Base-by-base conservation (phyloP, 2,329 filamentous ascomycete species). In the Aspergillus flavus region DNA sequence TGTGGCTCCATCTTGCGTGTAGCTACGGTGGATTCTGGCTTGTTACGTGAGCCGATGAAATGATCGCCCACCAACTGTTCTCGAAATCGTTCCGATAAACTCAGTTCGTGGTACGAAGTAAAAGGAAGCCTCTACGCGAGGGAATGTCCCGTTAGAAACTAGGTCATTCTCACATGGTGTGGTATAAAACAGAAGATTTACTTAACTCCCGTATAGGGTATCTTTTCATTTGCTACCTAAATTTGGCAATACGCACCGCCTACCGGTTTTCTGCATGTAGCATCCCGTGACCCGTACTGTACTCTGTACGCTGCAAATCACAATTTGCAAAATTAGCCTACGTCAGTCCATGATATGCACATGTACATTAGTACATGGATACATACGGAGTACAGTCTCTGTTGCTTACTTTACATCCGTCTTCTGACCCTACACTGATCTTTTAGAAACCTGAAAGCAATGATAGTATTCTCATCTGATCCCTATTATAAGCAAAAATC, bases 1-100 rank as follows among this genome's bases (percentile, higher is more conserved):
- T 41, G 61, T 62, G 63, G 58, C 62, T 57, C 66, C 64, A 53
- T 62, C 48, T 63, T 67, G 64, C 68, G 68, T 59, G 45, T 50
- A 28, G 48, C 11, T 52, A 19, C 28, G 30, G 26, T 53, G 28
- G 30, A 36, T 14, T 55, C 16, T 53, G 48, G 48, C 48, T 54
- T 32, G 52, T 54, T 54, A 36, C 30, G 52, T 53, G 52, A 36
- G 32, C 52, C 28, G 52, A 54, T 23, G 30, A 36, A n/a, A 54
- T 34, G 52, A 54, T 54, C 52, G 52, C 52, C 52, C 52, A 32
- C 52, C 52, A 55, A 19, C 52, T 55, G 52, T 60, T 62, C 58
- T 61, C 34, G 52, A 60, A 64, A 62, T 54, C 54, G 48, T 55
- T 58, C 59, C 26, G 48, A 64, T 58, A 19, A 48, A 61, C 41